Conservation (phyloP, 768 basidiomycete species). For the Mrakia frigida region DNA sequence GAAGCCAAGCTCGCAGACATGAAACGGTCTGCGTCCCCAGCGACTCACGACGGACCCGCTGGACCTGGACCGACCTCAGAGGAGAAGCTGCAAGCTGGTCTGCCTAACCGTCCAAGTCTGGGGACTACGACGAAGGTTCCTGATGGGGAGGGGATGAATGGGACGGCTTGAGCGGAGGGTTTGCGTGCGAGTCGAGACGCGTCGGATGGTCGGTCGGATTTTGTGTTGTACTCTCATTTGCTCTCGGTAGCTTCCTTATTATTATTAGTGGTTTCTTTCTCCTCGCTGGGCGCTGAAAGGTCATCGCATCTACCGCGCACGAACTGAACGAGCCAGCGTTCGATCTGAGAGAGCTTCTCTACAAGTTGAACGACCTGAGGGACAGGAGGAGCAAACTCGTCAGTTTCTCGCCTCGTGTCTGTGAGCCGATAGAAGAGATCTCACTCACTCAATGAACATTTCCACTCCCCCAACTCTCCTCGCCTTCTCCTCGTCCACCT, state of each 20-base stretch:
- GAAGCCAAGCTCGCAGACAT: slow-evolving; percentile 90
- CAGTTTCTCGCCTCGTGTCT: not conserved
- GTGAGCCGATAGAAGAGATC: not conserved
- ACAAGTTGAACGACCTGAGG: slow-evolving; percentile 2
- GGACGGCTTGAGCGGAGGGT: not conserved
- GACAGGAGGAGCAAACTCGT: not conserved
- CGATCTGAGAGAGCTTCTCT: too few species aligned
- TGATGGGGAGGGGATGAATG: slow-evolving; percentile 9
- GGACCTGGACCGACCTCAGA: not conserved
- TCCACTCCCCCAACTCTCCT: slow-evolving; percentile 2
- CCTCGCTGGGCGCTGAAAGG: not conserved
- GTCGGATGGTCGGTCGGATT: not conserved
- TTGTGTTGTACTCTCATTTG: not conserved
- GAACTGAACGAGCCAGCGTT: too few species aligned
- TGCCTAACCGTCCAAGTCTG: not conserved
- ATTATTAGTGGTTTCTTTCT: not conserved
- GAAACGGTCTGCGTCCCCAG: slow-evolving; percentile 43
- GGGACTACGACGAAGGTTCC: slow-evolving; percentile 7
- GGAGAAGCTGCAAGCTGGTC: not conserved
- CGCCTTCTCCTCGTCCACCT: not conserved
- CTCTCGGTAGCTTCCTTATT: not conserved
- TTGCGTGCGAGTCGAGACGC: not conserved
- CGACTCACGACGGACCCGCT: not conserved
- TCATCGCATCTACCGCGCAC: not conserved
- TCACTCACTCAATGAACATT: slow-evolving; percentile 3